Percentiles rank a stretch among this genome's conserved stretches.
Evolutionary conservation across 2,329 filamentous ascomycete species (phyloP).

Genomic region (Reticulascus tulasneorum): DNA sequence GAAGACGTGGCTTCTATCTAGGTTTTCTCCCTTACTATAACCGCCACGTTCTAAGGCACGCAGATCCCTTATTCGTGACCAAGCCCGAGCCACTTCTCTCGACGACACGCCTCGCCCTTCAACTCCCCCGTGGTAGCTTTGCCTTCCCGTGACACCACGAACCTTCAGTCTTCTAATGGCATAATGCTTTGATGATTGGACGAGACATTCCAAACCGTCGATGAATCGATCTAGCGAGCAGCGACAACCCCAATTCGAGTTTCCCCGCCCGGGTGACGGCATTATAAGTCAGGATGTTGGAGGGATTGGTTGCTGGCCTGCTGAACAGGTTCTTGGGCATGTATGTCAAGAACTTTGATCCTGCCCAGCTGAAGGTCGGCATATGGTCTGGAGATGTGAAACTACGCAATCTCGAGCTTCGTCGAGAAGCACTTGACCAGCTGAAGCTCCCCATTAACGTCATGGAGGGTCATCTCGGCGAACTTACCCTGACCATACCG

Average conservation of each 20-base stretch:
- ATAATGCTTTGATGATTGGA: too few species aligned
- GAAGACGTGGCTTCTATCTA: too few species aligned
- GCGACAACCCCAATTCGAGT: slow-evolving; percentile 3
- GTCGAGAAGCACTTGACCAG: slow-evolving; percentile 93
- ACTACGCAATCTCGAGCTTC: slow-evolving; percentile 85
- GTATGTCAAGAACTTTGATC: slow-evolving; percentile 99
- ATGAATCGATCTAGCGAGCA: slow-evolving; percentile 5
- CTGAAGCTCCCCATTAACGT: slow-evolving; percentile 96
- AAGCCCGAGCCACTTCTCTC: too few species aligned
- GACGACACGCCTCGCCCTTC: too few species aligned
- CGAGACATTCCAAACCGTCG: too few species aligned
- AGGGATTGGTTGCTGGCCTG: slow-evolving; percentile 92
- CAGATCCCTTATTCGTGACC: too few species aligned
- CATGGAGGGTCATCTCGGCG: slow-evolving; percentile 86
- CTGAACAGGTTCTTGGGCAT: slow-evolving; percentile 99
- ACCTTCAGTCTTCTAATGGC: too few species aligned
- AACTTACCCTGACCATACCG: slow-evolving; percentile 88
- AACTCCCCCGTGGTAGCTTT: too few species aligned
- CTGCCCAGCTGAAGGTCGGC: slow-evolving; percentile 93
- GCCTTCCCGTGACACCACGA: too few species aligned
- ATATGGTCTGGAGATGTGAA: slow-evolving; percentile 99
- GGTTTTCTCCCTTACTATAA: too few species aligned
- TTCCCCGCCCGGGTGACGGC: slow-evolving; percentile 66
- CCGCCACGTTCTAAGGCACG: too few species aligned
- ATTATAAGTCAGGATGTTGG: slow-evolving; percentile 72